Conservation (phyloP, 2,329 filamentous ascomycete species). For the Neobulgaria alba region DNA sequence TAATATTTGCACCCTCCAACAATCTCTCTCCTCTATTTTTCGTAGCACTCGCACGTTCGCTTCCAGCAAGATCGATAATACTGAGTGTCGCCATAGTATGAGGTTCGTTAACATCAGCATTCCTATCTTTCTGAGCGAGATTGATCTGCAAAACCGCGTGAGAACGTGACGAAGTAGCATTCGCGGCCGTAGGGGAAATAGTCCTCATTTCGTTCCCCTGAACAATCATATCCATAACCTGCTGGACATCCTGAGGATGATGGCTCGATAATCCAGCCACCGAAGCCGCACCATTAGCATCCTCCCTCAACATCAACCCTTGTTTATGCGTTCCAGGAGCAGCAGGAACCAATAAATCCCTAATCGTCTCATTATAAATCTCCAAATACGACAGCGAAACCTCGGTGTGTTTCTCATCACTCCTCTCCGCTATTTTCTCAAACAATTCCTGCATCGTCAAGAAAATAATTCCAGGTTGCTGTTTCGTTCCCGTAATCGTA, state of each 20-base stretch:
- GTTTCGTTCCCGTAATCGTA: conserved; percentile 85
- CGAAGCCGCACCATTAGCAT: conserved; percentile 85
- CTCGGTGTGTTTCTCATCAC: conserved; percentile 80
- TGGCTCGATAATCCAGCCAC: conserved; percentile 88
- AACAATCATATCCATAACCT: conserved; percentile 99
- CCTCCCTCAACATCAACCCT: conserved; percentile 86
- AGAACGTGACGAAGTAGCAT: conserved; percentile 93
- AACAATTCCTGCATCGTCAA: conserved; percentile 98
- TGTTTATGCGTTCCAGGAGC: conserved; percentile 62
- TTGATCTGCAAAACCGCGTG: conserved; percentile 98
- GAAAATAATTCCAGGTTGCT: conserved; percentile 96
- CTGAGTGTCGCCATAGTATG: conserved; percentile 97
- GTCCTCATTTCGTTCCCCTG: conserved; percentile 89
- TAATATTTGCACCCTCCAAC: conserved; percentile 95
- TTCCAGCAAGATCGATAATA: conserved; percentile 95
- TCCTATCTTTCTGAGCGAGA: conserved; percentile 85
- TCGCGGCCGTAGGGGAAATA: conserved; percentile 93
- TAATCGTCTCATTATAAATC: conserved; percentile 98
- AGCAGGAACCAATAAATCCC: conserved; percentile 87
- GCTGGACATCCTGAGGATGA: conserved; percentile 79
- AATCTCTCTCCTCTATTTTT: conserved; percentile 91
- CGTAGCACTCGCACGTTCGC: conserved; percentile 89
- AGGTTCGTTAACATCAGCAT: conserved; percentile 84
- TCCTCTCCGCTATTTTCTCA: conserved; percentile 83
- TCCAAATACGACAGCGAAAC: conserved; percentile 91